phyloP scores from a whole-genome alignment of 352 stramenopile species.

The Globisporangium middletonii region DNA sequence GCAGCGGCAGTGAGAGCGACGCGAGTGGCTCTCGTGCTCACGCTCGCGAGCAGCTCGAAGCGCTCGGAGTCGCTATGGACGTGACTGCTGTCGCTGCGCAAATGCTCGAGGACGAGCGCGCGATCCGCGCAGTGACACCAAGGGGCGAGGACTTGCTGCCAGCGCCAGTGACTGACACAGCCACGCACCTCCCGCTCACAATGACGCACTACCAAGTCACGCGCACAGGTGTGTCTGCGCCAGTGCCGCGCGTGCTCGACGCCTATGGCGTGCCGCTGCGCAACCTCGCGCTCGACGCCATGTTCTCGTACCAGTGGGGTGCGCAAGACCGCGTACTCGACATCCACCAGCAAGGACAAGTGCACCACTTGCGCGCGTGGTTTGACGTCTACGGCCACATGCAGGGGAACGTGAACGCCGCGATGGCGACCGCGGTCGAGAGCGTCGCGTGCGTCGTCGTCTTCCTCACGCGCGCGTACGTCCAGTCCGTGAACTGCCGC shows the following conservation, averaged over 20 bases:
- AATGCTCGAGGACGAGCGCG: not conserved
- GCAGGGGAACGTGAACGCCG: conserved; percentile 58
- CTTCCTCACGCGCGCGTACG: conserved; percentile 43
- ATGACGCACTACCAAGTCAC: conserved; percentile 35
- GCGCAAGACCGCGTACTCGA: conserved; percentile 30
- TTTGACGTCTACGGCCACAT: conserved; percentile 60
- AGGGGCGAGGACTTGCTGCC: conserved; percentile 13
- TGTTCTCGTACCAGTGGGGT: conserved; percentile 61
- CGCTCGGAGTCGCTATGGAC: conserved; percentile 16
- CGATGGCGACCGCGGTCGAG: conserved; percentile 51
- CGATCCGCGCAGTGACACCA: not conserved
- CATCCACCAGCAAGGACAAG: conserved; percentile 33
- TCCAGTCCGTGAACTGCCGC: conserved; percentile 46
- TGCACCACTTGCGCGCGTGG: conserved; percentile 37
- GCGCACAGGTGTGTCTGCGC: conserved; percentile 14
- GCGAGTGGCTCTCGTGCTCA: not conserved
- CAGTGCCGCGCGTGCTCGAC: conserved; percentile 33
- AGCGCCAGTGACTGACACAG: conserved; percentile 13
- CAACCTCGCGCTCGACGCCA: conserved; percentile 35
- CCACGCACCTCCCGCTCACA: conserved; percentile 15
- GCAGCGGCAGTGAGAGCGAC: not conserved
- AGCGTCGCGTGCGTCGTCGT: conserved; percentile 51
- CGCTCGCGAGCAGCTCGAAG: conserved; percentile 1
- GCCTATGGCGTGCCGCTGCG: conserved; percentile 26
- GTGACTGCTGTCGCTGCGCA: not conserved